phyloP scores from a whole-genome alignment of 2,329 filamentous ascomycete species.

The Trichoderma sp. region DNA sequence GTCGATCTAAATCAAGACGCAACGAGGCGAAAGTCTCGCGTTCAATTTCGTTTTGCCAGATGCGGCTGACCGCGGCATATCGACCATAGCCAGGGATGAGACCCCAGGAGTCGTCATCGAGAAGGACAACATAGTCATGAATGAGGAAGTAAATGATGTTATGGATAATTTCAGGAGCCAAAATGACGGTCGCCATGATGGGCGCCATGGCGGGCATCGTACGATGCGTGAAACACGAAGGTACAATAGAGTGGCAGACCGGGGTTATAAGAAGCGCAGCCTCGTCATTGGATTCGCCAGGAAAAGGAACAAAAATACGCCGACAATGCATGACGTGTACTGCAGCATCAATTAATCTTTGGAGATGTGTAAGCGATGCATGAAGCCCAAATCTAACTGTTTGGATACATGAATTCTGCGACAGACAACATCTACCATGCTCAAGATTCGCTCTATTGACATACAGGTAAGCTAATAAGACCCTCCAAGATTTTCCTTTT shows the following conservation, averaged over 20 bases:
- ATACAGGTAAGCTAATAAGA: neutral
- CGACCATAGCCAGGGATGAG: neutral
- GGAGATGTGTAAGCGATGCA: neutral
- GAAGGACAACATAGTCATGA: neutral
- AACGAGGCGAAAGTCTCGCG: neutral
- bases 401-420: neutral
- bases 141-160: neutral
- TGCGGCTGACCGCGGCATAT: neutral
- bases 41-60: neutral
- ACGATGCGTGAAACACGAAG: neutral
- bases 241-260: neutral
- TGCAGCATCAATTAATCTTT: neutral
- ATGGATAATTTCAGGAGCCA: neutral
- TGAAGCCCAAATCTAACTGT: neutral
- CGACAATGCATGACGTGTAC: neutral
- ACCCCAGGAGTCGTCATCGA: neutral
- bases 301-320: neutral
- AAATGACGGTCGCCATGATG: neutral
- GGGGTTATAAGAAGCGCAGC: neutral
- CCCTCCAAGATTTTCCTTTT: neutral
- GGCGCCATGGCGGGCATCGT: neutral
- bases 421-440: neutral
- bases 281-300: neutral
- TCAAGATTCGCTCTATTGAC: neutral
- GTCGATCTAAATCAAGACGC: neutral